Evolutionary conservation across 2,329 filamentous ascomycete species (phyloP), one percentile per base, ranked within the genome.

Genomic region (Alternaria panax): DNA sequence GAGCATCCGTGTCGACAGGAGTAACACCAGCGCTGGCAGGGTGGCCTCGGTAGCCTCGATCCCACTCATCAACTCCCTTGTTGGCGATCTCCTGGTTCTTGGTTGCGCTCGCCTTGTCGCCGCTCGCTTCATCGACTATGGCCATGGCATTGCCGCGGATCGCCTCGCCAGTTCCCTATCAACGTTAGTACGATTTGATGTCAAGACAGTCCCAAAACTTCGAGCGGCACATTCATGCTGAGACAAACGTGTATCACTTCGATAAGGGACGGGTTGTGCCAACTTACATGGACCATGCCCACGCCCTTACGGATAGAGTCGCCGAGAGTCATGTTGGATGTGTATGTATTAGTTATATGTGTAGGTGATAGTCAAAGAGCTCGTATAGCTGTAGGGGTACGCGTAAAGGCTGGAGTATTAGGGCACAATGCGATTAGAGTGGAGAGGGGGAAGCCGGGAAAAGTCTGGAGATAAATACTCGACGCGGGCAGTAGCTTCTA

Each of bases 111-210:
- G 67, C 57, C 38, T 64, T 69, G 59, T 75, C 75, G 22, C 75
- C 75, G 14, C 70, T 59, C 5, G 74, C 75, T 18, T 64, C 65
- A 54, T 79, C 78, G 42, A 75, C 67, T 28, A 72, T 67, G 5
- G 75, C 71, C 53, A 78, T 78, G 57, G 78, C 63, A 46, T 76
- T 75, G 43, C 77, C 78, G 6, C 78, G 76, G 52, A 79, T 72
- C 16, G 74, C 75, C 62, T 79, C 77, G 42, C 78, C 78, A 20
- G 74, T 70, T 36, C 78, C 76, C 76, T 76, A 34, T 8, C 9
- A n/a, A 11, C 40, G 55, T 73, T 28, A 72, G 61, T 56, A 47
- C 11, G 12, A 14, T 5, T 27, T 3, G 16, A 52, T 20, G 18
- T 32, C 27, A 27, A 22, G 12, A 8, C 30, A 28, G 8, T n/a